Conservation (phyloP, 2,329 filamentous ascomycete species). For the Pyrenochaeta sp. region DNA sequence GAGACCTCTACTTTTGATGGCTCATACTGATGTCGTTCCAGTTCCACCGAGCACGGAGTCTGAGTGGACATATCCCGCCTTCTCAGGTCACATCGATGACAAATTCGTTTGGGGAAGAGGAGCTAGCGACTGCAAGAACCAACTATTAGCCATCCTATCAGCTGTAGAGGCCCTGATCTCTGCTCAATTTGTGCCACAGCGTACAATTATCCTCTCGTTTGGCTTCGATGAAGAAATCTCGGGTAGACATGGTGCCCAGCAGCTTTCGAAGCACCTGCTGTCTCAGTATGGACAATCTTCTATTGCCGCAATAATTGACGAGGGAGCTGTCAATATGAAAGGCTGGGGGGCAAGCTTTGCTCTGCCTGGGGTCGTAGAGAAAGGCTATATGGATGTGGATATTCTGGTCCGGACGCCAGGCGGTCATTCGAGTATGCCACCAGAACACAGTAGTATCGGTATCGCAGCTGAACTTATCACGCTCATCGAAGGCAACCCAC, state of each 20-base stretch:
- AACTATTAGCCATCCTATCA: conserved; percentile 62
- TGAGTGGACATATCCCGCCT: conserved; percentile 68
- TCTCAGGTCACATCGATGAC: conserved; percentile 63
- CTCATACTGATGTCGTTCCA: conserved; percentile 71
- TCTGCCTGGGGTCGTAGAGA: conserved; percentile 65
- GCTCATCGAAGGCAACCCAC: conserved; percentile 68
- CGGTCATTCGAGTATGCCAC: conserved; percentile 67
- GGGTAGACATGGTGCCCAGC: conserved; percentile 59
- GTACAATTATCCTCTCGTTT: conserved; percentile 66
- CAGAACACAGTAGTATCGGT: conserved; percentile 73
- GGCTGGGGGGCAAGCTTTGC: conserved; percentile 60
- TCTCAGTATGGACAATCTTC: conserved; percentile 63
- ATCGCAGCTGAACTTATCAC: conserved; percentile 71
- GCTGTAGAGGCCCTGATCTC: conserved; percentile 64
- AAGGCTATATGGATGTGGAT: conserved; percentile 67
- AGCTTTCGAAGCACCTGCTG: conserved; percentile 57
- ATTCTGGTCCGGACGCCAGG: conserved; percentile 65
- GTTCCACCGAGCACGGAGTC: conserved; percentile 58
- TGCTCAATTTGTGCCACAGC: conserved; percentile 59
- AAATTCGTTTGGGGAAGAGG: conserved; percentile 69
- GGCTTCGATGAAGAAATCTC: conserved; percentile 71
- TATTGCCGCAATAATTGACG: conserved; percentile 65
- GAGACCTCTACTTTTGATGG: conserved; percentile 66
- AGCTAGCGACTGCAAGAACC: conserved; percentile 67
- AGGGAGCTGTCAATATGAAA: conserved; percentile 59